phyloP scores from a whole-genome alignment of 2,329 filamentous ascomycete species.

The Pseudodiploospora longispora region DNA sequence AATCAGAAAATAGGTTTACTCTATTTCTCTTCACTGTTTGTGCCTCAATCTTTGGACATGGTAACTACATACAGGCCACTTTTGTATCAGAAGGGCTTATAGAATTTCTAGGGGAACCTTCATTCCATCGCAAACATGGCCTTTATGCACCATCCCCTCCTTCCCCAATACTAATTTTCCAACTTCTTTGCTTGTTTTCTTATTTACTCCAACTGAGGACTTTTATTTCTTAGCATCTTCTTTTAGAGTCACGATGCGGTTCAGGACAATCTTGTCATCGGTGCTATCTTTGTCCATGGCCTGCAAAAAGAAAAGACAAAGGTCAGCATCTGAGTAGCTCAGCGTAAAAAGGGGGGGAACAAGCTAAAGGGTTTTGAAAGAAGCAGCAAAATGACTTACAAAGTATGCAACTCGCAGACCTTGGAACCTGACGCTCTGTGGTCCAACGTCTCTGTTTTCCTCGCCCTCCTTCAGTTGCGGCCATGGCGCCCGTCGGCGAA shows the following conservation, averaged over 20 bases:
- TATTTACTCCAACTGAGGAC: no score
- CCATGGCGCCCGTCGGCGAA: conserved; percentile 66
- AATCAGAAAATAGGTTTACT: no score
- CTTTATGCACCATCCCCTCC: no score
- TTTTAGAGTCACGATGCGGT: conserved; percentile 81
- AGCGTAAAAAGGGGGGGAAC: neutral
- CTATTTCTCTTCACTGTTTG: no score
- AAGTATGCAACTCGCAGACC: conserved; percentile 79
- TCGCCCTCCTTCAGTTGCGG: conserved; percentile 63
- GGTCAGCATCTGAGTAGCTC: neutral
- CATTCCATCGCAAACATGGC: no score
- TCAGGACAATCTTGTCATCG: conserved; percentile 67
- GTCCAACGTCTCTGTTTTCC: conserved; percentile 45
- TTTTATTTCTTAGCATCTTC: conserved; percentile 45
- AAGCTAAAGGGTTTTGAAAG: no score
- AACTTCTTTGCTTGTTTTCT: no score
- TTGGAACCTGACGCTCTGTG: conserved; percentile 75
- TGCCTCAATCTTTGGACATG: no score
- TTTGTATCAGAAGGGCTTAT: no score
- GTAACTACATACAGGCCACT: no score
- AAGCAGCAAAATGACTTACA: conserved; percentile 26
- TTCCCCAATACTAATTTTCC: no score
- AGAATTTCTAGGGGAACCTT: no score
- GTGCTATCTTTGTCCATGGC: conserved; percentile 67
- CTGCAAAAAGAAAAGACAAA: conserved; percentile 19